Percentiles rank a stretch among this genome's conserved stretches.
Conservation (phyloP, 257 asterid species). For the Solanum bulbocastanum region DNA sequence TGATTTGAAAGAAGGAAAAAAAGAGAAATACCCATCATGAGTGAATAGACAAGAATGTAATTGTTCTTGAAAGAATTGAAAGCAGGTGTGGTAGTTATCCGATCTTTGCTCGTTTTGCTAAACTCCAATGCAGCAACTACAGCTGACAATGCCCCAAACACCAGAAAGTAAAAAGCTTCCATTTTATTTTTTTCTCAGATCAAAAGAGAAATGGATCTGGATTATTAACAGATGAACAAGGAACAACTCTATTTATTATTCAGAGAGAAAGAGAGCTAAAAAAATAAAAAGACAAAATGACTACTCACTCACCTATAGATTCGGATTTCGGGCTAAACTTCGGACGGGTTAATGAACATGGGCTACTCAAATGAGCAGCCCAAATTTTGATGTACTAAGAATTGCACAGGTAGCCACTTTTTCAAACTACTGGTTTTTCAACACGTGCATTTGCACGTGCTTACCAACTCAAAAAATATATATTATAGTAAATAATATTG, state of each 20-base stretch:
- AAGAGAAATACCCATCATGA: constrained; percentile 15
- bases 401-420: neutral
- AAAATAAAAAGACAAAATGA: neutral
- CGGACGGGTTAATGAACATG: neutral
- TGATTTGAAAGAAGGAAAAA: neutral
- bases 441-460: too few species aligned
- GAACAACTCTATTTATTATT: too few species aligned
- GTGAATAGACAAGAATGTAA: constrained; percentile 84
- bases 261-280: neutral
- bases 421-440: neutral
- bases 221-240: neutral
- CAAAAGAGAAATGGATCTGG: neutral
- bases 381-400: neutral
- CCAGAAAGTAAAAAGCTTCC: constrained; percentile 74
- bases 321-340: neutral
- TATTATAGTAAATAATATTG: too few species aligned
- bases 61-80: constrained; percentile 91
- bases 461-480: too few species aligned
- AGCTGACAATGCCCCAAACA: constrained; percentile 58
- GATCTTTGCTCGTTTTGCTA: constrained; percentile 71
- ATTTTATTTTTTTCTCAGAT: constrained; percentile 9
- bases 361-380: neutral
- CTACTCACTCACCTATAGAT: neutral
- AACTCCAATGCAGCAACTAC: constrained; percentile 81
- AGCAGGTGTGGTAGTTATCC: constrained; percentile 59